Evolutionary conservation across 768 basidiomycete species (phyloP).

Genomic region (Rhodotorula sphaerocarpa): DNA sequence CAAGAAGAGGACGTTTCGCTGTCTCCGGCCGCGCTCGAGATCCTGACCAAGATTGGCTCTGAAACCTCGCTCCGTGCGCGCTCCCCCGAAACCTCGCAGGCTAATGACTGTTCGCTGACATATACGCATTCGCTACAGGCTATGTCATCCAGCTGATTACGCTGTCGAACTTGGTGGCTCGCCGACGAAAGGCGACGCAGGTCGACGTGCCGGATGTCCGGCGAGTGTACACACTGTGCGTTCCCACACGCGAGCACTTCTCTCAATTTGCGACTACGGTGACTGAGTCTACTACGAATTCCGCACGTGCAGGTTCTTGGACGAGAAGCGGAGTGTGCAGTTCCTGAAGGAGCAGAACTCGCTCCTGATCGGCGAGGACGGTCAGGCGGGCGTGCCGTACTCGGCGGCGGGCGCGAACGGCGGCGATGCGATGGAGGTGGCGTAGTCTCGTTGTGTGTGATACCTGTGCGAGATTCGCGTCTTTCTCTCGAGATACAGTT

Average conservation of each 20-base stretch:
- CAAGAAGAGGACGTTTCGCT: constrained; percentile 93
- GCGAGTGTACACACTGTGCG: constrained; percentile 56
- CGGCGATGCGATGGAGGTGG: constrained; percentile 13
- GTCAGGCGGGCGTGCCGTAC: neutral
- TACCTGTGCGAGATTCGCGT: neutral
- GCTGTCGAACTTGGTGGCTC: constrained; percentile 75
- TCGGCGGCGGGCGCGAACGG: constrained; percentile 3
- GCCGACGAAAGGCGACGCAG: constrained; percentile 66
- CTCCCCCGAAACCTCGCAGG: neutral
- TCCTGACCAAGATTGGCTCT: constrained; percentile 79
- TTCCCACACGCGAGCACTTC: neutral
- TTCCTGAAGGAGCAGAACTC: constrained; percentile 63
- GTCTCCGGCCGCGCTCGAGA: constrained; percentile 59
- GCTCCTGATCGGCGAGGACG: constrained; percentile 33
- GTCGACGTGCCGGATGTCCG: constrained; percentile 81
- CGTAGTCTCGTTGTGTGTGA: neutral
- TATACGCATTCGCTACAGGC: constrained; percentile 40
- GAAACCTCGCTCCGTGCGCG: constrained; percentile 64
- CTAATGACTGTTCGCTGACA: neutral
- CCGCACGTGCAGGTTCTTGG: constrained; percentile 62
- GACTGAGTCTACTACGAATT: constrained; percentile 1
- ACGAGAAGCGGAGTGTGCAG: constrained; percentile 83
- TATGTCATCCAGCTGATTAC: constrained; percentile 94
- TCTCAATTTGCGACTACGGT: neutral
- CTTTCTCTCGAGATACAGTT: too few relatives aligned